Conservation (phyloP, 805 yeast genomes). For the Scheffersomyces stipitis region DNA sequence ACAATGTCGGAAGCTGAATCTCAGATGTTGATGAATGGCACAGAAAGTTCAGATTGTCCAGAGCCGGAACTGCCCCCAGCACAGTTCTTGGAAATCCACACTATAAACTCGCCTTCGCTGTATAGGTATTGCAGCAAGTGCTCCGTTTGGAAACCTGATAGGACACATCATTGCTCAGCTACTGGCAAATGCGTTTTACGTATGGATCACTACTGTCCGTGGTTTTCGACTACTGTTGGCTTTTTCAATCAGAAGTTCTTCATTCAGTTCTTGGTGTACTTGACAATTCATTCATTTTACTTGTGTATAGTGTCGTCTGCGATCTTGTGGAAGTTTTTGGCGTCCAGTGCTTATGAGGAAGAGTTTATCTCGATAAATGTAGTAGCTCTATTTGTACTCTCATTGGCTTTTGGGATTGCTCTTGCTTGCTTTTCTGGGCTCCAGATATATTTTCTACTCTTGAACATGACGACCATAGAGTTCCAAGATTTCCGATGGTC, state of each 20-base stretch:
- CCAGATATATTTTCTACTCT: conserved; percentile 55
- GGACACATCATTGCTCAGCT: conserved; percentile 57
- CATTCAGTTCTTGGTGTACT: conserved; percentile 65
- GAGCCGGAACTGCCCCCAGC: conserved; percentile 26
- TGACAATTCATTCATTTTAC: conserved; percentile 46
- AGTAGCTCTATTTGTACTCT: conserved; percentile 59
- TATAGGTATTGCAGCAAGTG: conserved; percentile 59
- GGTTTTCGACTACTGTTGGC: conserved; percentile 92
- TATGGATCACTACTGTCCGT: conserved; percentile 75
- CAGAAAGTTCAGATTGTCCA: too few relatives aligned
- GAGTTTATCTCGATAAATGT: conserved; percentile 55
- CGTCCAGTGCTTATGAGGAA: conserved; percentile 33
- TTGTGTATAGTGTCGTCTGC: conserved; percentile 40
- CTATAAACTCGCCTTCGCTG: conserved; percentile 32
- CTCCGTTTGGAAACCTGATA: conserved; percentile 58
- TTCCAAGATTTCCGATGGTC: conserved; percentile 52
- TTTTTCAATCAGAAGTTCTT: conserved; percentile 77
- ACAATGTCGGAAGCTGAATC: background rate
- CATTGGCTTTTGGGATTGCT: conserved; percentile 53
- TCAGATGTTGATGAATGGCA: too few relatives aligned
- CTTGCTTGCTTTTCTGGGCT: conserved; percentile 51
- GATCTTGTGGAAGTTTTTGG: conserved; percentile 51
- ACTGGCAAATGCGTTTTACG: conserved; percentile 47
- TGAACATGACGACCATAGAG: conserved; percentile 82
- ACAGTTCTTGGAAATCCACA: conserved; percentile 33